Evolutionary conservation across 192 early-diverging fungal species (phyloP), one percentile per base, ranked within the genome.

Genomic region (Coemansia sp.): DNA sequence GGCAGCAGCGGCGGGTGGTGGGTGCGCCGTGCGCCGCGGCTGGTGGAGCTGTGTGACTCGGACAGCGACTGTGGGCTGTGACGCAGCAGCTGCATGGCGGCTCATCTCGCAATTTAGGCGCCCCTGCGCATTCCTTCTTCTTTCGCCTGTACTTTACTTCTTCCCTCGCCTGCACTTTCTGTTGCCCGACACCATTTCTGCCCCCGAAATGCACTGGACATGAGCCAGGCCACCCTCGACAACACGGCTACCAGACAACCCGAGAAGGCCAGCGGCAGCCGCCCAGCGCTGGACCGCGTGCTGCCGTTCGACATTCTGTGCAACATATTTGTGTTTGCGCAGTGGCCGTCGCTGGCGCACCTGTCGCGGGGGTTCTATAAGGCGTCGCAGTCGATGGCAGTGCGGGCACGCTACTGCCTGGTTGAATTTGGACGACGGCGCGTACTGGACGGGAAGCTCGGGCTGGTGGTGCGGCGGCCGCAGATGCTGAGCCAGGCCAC

Each of bases 241-340:
- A 12, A 49, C 47, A 47, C 18, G 18, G 49, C 25, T 44, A 16
- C 38, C 12, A 14, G 38, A 16, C 38, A 44, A 30, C 28, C 28
- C 28, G 28, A 30, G 28, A 30, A 30, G 9, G 38, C 38, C 16
- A 16, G 14, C 48, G 55, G 50, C 19, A 5, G 9, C 19, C 9
- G 41, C 21, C 23, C 16, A 47, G 62, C 60, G 51, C 34, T 72
- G 51, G 78, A 67, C 60, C 55, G 34, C 16, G 44, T 44, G 58
- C 69, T 81, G 69, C 78, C 78, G 49, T 69, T 76, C 32, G 78
- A 81, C 56, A 59, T 81, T 10, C 67, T 81, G 21, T 68, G 73
- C 64, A 41, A 23, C n/a, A 66, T 81, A 7, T 81, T 81, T n/a
- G 74, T 81, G 47, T 49, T 49, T 16, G 78, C 78, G 56, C 78